These are phyloP conservation scores for Schizopora paradoxa DNA, from an alignment of 1,284 basidiomycete genomes.

Conservation along the genomic window DNA sequence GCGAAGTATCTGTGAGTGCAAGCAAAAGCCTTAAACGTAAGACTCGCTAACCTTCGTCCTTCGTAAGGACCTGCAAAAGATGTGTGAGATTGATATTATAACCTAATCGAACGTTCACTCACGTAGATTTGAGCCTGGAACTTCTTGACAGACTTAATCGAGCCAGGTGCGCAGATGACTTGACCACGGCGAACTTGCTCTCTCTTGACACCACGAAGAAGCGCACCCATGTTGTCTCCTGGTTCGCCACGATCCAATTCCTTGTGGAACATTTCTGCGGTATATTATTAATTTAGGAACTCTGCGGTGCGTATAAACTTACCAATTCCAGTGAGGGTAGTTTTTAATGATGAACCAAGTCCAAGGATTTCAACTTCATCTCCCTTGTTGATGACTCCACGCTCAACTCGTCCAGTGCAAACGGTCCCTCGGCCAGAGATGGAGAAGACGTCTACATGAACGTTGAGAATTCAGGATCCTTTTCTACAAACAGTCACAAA, in stretches of 20 bases:
- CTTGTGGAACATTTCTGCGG: slow-evolving; percentile 98
- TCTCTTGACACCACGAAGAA: slow-evolving; percentile 96
- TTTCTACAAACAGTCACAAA: slow-evolving; percentile 22
- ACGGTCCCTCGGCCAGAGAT: slow-evolving; percentile 99
- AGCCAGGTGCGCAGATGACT: slow-evolving; percentile 84
- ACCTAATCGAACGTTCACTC: slow-evolving; percentile 25
- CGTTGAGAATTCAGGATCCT: slow-evolving; percentile 8
- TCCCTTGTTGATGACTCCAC: slow-evolving; percentile 90
- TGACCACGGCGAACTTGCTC: slow-evolving; percentile 95
- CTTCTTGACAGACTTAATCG: slow-evolving; percentile 94
- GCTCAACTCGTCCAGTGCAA: slow-evolving; percentile 93
- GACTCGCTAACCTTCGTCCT: slow-evolving; percentile 69
- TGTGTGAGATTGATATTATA: slow-evolving; percentile 3
- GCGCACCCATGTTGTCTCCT: slow-evolving; percentile 98
- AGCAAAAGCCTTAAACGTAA: not conserved
- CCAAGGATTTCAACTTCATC: slow-evolving; percentile 94
- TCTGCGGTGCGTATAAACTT: slow-evolving; percentile 24
- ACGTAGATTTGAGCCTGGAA: slow-evolving; percentile 92
- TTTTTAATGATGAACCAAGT: slow-evolving; percentile 81
- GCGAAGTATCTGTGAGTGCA: slow-evolving; percentile 4
- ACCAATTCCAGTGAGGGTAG: slow-evolving; percentile 95
- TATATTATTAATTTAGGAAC: slow-evolving; percentile 1
- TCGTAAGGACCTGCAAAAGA: slow-evolving; percentile 71
- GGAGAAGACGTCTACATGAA: slow-evolving; percentile 80
- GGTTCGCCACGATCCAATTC: slow-evolving; percentile 98